phyloP scores from a whole-genome alignment of 2,329 filamentous ascomycete genomes.

The Pseudogymnoascus verrucosus region DNA sequence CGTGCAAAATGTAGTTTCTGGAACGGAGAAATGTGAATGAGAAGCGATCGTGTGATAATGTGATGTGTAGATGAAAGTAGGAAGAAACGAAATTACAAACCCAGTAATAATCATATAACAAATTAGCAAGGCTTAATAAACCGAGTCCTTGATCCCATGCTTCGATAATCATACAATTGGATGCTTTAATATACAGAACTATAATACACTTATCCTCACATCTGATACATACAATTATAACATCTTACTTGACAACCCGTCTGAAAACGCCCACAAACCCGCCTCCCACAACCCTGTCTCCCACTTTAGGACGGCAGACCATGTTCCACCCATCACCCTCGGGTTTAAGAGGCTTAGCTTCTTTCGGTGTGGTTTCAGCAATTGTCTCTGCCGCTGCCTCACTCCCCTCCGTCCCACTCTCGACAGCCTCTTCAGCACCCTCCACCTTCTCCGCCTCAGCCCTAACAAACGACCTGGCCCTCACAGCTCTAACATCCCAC shows the following conservation, averaged over 20 bases:
- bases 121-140: neutral
- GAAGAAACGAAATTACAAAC: neutral
- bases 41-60: neutral
- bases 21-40: neutral
- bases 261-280: constrained; percentile 41
- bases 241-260: neutral
- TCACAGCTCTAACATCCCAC: constrained; percentile 54
- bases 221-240: neutral
- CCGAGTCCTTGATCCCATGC: neutral
- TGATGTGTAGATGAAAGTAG: neutral
- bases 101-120: neutral
- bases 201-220: neutral
- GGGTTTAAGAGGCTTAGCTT: neutral
- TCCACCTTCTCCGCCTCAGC: constrained; percentile 10
- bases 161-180: neutral
- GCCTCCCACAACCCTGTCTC: constrained; percentile 37
- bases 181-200: neutral
- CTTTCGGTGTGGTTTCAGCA: neutral
- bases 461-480: constrained; percentile 22
- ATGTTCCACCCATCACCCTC: constrained; percentile 32
- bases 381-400: constrained; percentile 3
- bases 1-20: neutral
- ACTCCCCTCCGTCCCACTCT: neutral
- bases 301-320: constrained; percentile 45
- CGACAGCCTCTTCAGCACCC: neutral